Evolutionary conservation across 768 basidiomycete genomes (phyloP).

Genomic region (Termitomyces sp.): DNA sequence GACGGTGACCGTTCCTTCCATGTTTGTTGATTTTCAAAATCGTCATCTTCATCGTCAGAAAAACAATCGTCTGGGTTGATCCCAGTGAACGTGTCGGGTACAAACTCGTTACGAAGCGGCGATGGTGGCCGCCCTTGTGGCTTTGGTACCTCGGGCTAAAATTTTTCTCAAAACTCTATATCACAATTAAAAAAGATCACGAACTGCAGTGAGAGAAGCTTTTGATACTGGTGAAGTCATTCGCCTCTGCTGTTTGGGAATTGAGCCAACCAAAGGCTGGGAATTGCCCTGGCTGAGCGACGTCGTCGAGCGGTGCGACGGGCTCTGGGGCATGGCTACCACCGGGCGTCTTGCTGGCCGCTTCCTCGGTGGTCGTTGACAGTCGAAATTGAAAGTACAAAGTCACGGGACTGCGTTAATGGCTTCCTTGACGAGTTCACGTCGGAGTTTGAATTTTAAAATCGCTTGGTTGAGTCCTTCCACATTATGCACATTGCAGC

Average conservation of each 20-base stretch:
- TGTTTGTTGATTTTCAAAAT: conserved; percentile 21
- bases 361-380: conserved; percentile 1
- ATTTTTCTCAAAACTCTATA: background rate
- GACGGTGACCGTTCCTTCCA: conserved; percentile 44
- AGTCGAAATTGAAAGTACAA: background rate
- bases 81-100: conserved; percentile 52
- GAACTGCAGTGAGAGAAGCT: conserved; percentile 15
- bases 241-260: conserved; percentile 18
- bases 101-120: conserved; percentile 61
- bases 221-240: conserved; percentile 21
- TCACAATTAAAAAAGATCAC: background rate
- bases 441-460: background rate
- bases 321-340: conserved; percentile 15
- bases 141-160: conserved; percentile 32
- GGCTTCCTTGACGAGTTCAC: background rate
- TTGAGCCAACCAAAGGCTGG: conserved; percentile 9
- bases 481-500: no score
- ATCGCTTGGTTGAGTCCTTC: background rate
- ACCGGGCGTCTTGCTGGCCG: conserved; percentile 6
- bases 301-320: conserved; percentile 16
- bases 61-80: conserved; percentile 41
- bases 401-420: background rate
- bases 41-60: conserved; percentile 37
- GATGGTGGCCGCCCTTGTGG: conserved; percentile 57
- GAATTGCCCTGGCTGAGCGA: conserved; percentile 16